Base-by-base conservation (phyloP, 2,329 filamentous ascomycete species). In the Fusarium sambucinum region DNA sequence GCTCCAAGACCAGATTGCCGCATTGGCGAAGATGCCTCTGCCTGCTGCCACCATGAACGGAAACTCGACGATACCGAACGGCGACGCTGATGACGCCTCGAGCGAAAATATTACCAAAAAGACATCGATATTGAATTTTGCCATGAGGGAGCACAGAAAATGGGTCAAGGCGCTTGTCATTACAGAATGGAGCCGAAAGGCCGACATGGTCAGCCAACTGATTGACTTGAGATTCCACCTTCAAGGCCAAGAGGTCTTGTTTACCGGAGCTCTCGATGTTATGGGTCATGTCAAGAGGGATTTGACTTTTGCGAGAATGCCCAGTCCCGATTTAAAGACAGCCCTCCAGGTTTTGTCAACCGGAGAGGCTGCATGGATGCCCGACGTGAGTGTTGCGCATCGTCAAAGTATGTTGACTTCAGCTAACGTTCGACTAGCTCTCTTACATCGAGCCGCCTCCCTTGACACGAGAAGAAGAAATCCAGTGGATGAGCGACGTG, bases 81-180 rank as follows among this genome's bases (percentile, higher is more conserved):
- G 69, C 50, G 77, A 80, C 32, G 71, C 75, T 4, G 86, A 89
- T 55, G 89, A 92, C 73, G 83, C 80, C 21, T 90, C 88, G 2
- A 76, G 79, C 38, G 88, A 90, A 63, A 95, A 93, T 74, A 74
- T 92, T 14, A 83, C 86, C 32, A 97, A 97, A 80, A 97, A 97
- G 79, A 80, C 87, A 29, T 80, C 84, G 35, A 78, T 97, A 54
- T 80, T 97, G 61, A 88, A 92, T 42, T 97, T 96, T 80, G 89
- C 92, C 11, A 90, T 95, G 76, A 87, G 89, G 23, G 88, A 91
- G 74, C 90, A 97, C 75, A 89, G 90, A 30, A 93, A 93, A 81
- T 98, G 96, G 84, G 93, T 97, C 77, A 98, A 99, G 81, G 87
- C 94, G 10, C 84, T 97, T 21, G 93, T 99, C 23, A 90, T 99